Percentiles rank a stretch among this genome's conserved stretches.
Evolutionary conservation across 306 rosid species (phyloP).

Genomic region (Psophocarpus tetragonolobus): DNA sequence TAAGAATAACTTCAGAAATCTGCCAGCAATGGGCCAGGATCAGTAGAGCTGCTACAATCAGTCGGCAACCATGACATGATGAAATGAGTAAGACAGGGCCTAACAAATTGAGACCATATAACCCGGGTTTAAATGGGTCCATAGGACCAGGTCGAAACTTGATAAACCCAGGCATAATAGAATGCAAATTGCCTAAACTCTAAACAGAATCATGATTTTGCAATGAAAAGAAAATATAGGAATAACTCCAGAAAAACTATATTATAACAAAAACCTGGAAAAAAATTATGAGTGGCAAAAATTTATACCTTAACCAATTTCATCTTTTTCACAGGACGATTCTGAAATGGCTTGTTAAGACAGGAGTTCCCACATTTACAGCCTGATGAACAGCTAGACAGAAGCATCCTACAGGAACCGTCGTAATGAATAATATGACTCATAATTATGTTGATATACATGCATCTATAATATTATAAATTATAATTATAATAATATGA

Average conservation of each 20-base stretch:
- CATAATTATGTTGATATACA: constrained; percentile 14
- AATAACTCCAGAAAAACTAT: not conserved
- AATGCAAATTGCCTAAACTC: no score
- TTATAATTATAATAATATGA: no score
- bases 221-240: constrained; percentile 11
- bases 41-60: no score
- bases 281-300: constrained; percentile 6
- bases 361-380: constrained; percentile 88
- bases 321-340: constrained; percentile 79
- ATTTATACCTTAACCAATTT: constrained; percentile 75
- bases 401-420: constrained; percentile 70
- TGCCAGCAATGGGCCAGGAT: no score
- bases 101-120: no score
- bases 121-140: no score
- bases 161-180: no score
- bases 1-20: not conserved
- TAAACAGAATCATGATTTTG: not conserved
- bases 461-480: constrained; percentile 14
- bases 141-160: no score
- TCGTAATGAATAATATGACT: constrained; percentile 28
- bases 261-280: not conserved
- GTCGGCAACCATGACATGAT: no score
- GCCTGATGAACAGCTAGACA: constrained; percentile 87
- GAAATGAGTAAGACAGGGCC: no score
- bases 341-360: constrained; percentile 88